These are phyloP conservation scores for Tuber brumale DNA, from an alignment of 495 filamentous ascomycete species.

Conservation along the genomic window DNA sequence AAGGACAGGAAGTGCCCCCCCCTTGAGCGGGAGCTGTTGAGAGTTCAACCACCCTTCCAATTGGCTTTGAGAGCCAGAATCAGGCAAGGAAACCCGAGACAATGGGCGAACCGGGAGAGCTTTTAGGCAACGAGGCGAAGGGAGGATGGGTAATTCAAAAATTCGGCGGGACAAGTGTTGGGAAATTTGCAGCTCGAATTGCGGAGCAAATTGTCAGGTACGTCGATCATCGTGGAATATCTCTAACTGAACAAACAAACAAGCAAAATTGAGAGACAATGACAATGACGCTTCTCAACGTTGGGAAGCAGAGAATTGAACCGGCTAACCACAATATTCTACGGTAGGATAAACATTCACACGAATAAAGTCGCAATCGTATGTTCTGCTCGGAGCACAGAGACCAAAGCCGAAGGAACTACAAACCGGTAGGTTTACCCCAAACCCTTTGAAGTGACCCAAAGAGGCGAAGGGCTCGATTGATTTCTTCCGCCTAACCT, in stretches of 20 bases:
- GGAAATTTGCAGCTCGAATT: slow-evolving; percentile 68
- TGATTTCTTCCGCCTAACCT: not conserved
- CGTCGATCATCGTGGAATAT: not conserved
- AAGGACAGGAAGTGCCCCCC: not conserved
- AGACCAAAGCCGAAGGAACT: slow-evolving; percentile 87
- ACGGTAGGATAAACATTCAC: not conserved
- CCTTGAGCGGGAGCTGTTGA: not conserved
- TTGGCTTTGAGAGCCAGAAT: not conserved
- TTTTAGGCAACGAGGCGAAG: slow-evolving; percentile 16
- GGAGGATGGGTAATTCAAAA: slow-evolving; percentile 73
- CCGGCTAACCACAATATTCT: slow-evolving; percentile 2
- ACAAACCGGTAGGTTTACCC: slow-evolving; percentile 75
- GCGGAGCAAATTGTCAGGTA: slow-evolving; percentile 69
- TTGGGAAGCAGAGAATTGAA: not conserved
- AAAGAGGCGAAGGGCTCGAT: not conserved
- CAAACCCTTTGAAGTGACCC: not conserved
- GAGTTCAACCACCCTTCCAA: not conserved
- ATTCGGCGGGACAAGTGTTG: slow-evolving; percentile 77
- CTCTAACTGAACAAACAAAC: slow-evolving; percentile 31
- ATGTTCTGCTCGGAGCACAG: slow-evolving; percentile 86
- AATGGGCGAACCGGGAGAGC: not conserved
- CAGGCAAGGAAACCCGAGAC: not conserved
- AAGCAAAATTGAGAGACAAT: not conserved
- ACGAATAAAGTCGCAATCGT: slow-evolving; percentile 71
- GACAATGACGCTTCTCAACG: not conserved